Base-by-base conservation (phyloP, 257 asterid genomes). In the Solanum tacnaense region DNA sequence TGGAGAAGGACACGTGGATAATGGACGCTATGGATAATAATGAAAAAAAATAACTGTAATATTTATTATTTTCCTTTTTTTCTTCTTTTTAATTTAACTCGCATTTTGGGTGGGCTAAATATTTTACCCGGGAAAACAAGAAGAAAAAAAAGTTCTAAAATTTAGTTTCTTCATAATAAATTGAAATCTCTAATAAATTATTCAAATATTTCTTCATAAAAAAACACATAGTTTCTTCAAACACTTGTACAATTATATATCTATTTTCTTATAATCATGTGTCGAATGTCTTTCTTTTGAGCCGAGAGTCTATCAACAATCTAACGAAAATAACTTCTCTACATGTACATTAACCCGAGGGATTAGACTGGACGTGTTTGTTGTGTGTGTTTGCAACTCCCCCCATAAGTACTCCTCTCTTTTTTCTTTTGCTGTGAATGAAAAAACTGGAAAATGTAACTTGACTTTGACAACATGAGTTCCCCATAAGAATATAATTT, bases 1-100 rank as follows among this genome's bases (percentile, higher is more conserved):
- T 44, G 85, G 31, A 25, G 39, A 81, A 27, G 18, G 70, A 82
- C 88, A 84, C 89, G 87, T 87, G 79, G 91, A 46, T 18, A 21
- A 21, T 21, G 9, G 39, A 20, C 20, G n/a, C 36, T 84, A 58
- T 84, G 89, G 88, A 87, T 87, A 87, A 84, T 41, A 85, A 73
- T 31, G 31, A 8, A 13, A 39, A 76, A 13, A 13, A 27, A 67
- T 67, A 39, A 67, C 67, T 11, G 67, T 65, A 31, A 71, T 31
- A 13, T 70, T 29, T 52, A 13, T 70, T 70, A 68, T 27, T 29
- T 70, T 29, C 12, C 4, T 25, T 1, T 25, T 25, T 67, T 65
- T 25, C 29, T 25, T 67, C 18, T 27, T 31, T 71, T 71, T 16
- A 71, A 71, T 70, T 70, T 0, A 31, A 31, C 11, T 70, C 10